Conservation (phyloP, 2,329 filamentous ascomycete species). For the Aspergillus udagawae region DNA sequence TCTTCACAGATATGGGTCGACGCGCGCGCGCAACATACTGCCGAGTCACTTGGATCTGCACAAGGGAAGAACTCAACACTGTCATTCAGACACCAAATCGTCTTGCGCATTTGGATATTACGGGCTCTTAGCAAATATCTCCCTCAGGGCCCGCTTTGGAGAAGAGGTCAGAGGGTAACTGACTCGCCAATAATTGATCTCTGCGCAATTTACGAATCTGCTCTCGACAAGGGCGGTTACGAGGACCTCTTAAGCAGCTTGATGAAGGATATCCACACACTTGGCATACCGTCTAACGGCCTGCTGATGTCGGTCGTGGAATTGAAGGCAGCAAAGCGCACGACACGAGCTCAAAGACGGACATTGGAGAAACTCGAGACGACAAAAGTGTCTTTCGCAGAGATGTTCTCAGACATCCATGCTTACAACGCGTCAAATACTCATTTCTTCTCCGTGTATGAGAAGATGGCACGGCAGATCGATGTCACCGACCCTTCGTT, state of each 20-base stretch:
- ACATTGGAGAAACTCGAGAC: constrained; percentile 26
- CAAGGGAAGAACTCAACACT: neutral
- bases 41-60: neutral
- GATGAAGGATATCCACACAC: constrained; percentile 23
- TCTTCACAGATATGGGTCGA: constrained; percentile 25
- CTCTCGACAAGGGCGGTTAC: constrained; percentile 7
- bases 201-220: constrained; percentile 26
- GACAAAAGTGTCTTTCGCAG: constrained; percentile 20
- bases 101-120: constrained; percentile 32
- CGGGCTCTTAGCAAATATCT: constrained; percentile 22
- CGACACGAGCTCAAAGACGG: constrained; percentile 19
- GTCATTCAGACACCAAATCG: constrained; percentile 22
- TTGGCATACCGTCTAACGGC: constrained; percentile 29
- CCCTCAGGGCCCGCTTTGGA: constrained; percentile 18
- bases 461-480: constrained; percentile 27
- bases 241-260: constrained; percentile 25
- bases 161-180: constrained; percentile 11
- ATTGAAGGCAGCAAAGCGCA: constrained; percentile 20
- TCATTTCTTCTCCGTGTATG: constrained; percentile 26
- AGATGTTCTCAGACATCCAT: constrained; percentile 24
- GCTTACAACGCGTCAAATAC: constrained; percentile 22
- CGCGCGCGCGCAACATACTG: constrained; percentile 2
- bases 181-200: constrained; percentile 21
- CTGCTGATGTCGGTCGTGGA: constrained; percentile 26
- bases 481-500: constrained; percentile 33